Evolutionary conservation across 768 basidiomycete genomes (phyloP).

Genomic region (Antrodiella citrinella): DNA sequence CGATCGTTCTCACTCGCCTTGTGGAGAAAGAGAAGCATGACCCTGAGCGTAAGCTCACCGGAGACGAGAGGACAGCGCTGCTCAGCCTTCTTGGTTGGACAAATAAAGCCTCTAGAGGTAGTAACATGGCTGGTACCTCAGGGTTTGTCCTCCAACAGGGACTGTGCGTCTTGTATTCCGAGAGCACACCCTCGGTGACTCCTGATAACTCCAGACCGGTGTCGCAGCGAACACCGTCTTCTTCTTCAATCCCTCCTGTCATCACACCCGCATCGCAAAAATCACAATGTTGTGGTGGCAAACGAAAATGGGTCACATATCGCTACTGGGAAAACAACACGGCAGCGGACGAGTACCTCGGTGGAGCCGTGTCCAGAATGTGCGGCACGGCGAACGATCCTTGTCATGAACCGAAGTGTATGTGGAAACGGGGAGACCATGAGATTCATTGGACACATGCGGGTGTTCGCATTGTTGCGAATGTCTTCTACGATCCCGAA

Average conservation of each 20-base stretch:
- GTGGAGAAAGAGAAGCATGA: conserved; percentile 40
- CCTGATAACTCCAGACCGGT: conserved; percentile 11
- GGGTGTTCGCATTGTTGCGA: conserved; percentile 22
- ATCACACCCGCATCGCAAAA: conserved; percentile 9
- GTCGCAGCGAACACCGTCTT: conserved; percentile 9
- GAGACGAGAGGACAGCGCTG: conserved; percentile 50
- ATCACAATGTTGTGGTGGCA: conserved; percentile 32
- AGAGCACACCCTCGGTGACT: conserved; percentile 23
- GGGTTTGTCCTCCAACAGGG: conserved; percentile 56
- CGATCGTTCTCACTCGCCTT: conserved; percentile 40
- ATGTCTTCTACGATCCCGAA: conserved; percentile 4
- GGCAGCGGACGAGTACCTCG: conserved; percentile 27
- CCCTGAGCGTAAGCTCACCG: conserved; percentile 34
- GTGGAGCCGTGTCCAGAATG: conserved; percentile 32
- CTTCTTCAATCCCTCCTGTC: conserved; percentile 4
- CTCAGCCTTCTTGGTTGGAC: conserved; percentile 56
- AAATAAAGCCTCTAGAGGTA: conserved; percentile 27
- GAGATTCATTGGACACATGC: conserved; percentile 35
- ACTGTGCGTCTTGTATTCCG: conserved; percentile 42
- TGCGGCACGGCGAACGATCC: conserved; percentile 23
- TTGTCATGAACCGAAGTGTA: conserved; percentile 33
- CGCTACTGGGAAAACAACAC: conserved; percentile 34
- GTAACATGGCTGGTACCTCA: conserved; percentile 38
- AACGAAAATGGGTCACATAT: conserved; percentile 40
- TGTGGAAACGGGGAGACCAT: conserved; percentile 31